A percentile compares a stretch with the other conserved stretches of the same genome.
These are phyloP conservation scores for Metarhizium album DNA, from an alignment of 2,329 filamentous ascomycete species.

Conservation along the genomic window DNA sequence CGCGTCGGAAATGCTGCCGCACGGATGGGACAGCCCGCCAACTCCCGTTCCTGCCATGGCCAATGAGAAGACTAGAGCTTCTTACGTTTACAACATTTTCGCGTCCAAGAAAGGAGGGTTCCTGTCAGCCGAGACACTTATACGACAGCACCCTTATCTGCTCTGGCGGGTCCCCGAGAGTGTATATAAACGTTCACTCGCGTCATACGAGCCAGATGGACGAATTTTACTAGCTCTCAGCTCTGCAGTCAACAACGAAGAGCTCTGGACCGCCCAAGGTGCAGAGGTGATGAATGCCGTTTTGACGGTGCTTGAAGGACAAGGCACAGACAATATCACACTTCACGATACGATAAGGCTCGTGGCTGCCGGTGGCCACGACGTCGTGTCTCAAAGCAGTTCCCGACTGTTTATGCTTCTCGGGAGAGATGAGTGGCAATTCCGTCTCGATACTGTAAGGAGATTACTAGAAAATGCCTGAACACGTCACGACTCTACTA, in stretches of 20 bases:
- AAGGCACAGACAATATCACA: conserved; percentile 9
- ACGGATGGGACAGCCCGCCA: conserved; percentile 14
- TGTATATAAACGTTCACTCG: conserved; percentile 18
- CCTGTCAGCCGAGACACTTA: conserved; percentile 11
- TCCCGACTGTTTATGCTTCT: conserved; percentile 22
- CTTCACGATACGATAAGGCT: conserved; percentile 22
- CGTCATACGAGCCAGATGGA: conserved; percentile 9
- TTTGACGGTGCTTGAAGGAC: conserved; percentile 7
- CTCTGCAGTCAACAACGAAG: conserved; percentile 10
- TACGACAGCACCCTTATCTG: conserved; percentile 24
- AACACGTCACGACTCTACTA: neutral
- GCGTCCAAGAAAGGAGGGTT: conserved; percentile 15
- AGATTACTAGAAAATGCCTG: conserved; percentile 3
- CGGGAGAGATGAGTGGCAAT: conserved; percentile 24
- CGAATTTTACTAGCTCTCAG: conserved; percentile 16
- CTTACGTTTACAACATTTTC: conserved; percentile 14
- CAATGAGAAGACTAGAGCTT: conserved; percentile 6
- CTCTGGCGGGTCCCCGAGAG: conserved; percentile 25
- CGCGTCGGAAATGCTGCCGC: conserved; percentile 2
- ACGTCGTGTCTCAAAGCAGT: conserved; percentile 19
- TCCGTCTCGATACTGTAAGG: conserved; percentile 15
- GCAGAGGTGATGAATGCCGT: conserved; percentile 11
- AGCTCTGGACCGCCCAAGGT: conserved; percentile 9
- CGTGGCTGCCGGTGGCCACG: conserved; percentile 19
- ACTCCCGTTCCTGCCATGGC: conserved; percentile 16